Percentiles rank a stretch among this genome's conserved stretches.
Conservation (phyloP, 768 basidiomycete species). For the Amanita subjunquillea region DNA sequence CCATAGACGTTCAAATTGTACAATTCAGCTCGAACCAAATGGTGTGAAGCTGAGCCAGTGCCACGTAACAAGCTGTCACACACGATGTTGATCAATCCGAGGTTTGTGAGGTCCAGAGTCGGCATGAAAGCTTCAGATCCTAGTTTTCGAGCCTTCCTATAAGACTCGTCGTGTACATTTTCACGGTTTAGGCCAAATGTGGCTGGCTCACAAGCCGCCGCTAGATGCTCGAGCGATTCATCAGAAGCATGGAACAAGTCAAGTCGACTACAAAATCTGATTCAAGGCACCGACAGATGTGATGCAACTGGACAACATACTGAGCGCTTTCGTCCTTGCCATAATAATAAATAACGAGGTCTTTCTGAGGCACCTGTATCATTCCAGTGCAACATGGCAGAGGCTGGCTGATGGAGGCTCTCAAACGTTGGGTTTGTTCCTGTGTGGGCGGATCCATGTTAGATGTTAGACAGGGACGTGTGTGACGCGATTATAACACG, state of each 20-base stretch:
- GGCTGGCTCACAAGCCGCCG: not conserved
- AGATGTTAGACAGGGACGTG: no score
- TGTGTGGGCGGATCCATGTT: no score
- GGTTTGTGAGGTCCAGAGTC: slow-evolving; percentile 10
- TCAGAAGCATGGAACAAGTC: not conserved
- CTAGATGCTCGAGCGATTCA: not conserved
- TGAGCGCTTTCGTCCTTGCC: not conserved
- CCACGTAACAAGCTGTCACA: slow-evolving; percentile 9
- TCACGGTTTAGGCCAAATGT: not conserved
- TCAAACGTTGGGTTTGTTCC: no score
- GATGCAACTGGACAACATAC: not conserved
- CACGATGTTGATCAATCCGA: slow-evolving; percentile 9
- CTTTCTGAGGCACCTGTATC: no score
- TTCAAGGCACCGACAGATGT: not conserved
- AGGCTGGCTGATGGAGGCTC: no score
- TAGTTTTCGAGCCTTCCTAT: not conserved
- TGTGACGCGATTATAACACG: no score
- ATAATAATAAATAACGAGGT: no score
- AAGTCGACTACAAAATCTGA: not conserved
- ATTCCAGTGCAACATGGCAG: no score
- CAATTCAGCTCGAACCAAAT: slow-evolving; percentile 15
- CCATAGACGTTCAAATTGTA: slow-evolving; percentile 28
- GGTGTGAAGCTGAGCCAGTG: slow-evolving; percentile 6
- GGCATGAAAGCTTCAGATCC: slow-evolving; percentile 9
- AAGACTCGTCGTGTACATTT: not conserved